These are phyloP conservation scores for Exophiala spinifera DNA, from an alignment of 2,329 filamentous ascomycete species.

Conservation along the genomic window DNA sequence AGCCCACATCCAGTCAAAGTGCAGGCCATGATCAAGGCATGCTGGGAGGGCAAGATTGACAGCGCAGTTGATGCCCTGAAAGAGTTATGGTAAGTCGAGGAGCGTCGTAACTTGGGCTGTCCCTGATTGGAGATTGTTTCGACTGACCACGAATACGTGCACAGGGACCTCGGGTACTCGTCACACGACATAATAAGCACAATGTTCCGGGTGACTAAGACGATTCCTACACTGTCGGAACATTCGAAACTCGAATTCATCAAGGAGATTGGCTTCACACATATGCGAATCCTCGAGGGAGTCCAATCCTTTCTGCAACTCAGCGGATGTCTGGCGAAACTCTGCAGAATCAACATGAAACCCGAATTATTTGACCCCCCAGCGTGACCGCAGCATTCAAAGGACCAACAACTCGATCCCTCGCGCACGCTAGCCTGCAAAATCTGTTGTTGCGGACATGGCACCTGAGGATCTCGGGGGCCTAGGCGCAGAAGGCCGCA, in stretches of 20 bases:
- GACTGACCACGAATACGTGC: constrained; percentile 10
- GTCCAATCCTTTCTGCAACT: constrained; percentile 93
- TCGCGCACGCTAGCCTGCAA: too few species aligned
- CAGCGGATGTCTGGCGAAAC: constrained; percentile 82
- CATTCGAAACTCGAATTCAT: constrained; percentile 97
- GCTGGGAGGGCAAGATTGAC: constrained; percentile 88
- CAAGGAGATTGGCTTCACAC: constrained; percentile 96
- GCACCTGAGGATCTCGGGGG: too few species aligned
- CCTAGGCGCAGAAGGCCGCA: too few species aligned
- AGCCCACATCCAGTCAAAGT: constrained; percentile 97
- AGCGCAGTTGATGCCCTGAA: constrained; percentile 79
- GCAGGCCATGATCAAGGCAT: constrained; percentile 96
- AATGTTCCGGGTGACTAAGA: constrained; percentile 98
- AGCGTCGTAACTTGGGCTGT: not conserved
- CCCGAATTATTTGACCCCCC: constrained; percentile 67
- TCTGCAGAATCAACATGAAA: constrained; percentile 97
- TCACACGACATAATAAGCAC: constrained; percentile 98
- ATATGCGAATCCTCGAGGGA: constrained; percentile 98
- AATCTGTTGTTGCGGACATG: too few species aligned
- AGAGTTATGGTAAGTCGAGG: constrained; percentile 71
- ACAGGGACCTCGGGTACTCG: constrained; percentile 84
- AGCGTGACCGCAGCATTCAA: not conserved
- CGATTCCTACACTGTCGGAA: constrained; percentile 85
- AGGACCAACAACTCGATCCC: too few species aligned
- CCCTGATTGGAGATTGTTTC: constrained; percentile 8